Conservation (phyloP, 2,329 filamentous ascomycete species). For the Dryadomyces quercus-mongolicae region DNA sequence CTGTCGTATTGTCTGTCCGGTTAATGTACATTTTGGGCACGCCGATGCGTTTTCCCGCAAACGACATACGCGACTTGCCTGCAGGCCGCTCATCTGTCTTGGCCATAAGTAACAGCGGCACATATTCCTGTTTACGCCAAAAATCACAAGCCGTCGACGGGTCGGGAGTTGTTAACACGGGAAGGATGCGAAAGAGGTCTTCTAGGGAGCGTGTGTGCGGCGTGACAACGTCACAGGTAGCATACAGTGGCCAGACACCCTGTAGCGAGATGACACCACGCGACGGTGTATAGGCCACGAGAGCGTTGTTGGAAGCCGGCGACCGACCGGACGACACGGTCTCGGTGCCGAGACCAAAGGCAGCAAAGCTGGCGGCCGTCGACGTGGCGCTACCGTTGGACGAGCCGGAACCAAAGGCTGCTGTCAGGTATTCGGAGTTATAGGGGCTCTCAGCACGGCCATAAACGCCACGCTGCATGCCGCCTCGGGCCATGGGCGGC, state of each 20-base stretch:
- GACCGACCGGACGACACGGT: not conserved
- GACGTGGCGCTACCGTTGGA: not conserved
- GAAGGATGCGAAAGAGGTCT: not conserved
- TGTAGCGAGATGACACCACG: slow-evolving; percentile 36
- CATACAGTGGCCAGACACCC: slow-evolving; percentile 42
- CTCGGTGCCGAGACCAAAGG: not conserved
- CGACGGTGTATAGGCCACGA: slow-evolving; percentile 44
- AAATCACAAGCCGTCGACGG: not conserved
- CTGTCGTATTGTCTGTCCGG: not conserved
- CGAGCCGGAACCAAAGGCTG: not conserved
- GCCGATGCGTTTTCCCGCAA: not conserved
- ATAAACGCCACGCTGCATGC: not conserved
- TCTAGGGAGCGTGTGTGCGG: slow-evolving; percentile 13
- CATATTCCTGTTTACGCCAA: not conserved
- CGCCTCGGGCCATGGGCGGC: not conserved
- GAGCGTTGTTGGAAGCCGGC: slow-evolving; percentile 30
- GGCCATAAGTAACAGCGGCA: not conserved
- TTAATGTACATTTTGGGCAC: slow-evolving; percentile 1
- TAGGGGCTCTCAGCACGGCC: slow-evolving; percentile 1
- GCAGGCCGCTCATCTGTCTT: not conserved
- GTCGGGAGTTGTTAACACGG: not conserved
- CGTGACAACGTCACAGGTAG: slow-evolving; percentile 41
- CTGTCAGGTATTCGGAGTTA: not conserved
- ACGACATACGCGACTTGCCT: not conserved
- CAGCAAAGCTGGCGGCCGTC: not conserved